Conservation (phyloP, 176 grass and related monocot genomes). For the Bromus sterilis region DNA sequence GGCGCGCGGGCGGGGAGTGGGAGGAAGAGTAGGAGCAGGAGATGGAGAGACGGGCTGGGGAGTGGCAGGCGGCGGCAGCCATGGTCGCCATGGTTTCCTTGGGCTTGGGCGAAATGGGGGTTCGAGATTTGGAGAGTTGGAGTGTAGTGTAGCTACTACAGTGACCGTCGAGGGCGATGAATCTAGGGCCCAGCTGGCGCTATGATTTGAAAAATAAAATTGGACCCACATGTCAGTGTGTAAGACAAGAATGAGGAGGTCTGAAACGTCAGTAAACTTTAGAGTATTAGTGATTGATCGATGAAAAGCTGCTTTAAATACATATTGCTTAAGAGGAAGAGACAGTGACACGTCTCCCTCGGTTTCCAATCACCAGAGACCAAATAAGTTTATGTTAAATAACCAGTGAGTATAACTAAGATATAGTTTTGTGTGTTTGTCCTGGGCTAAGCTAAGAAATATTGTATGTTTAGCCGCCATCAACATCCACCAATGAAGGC, state of each 20-base stretch:
- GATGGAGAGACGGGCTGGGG: slow-evolving; percentile 9
- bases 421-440: too few species aligned
- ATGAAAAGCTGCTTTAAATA: not conserved
- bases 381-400: not conserved
- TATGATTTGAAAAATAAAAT: not conserved
- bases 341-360: not conserved
- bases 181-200: not conserved
- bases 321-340: not conserved
- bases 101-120: not conserved
- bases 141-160: not conserved
- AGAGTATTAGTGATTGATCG: not conserved
- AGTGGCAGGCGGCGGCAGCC: slow-evolving; percentile 18
- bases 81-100: not conserved
- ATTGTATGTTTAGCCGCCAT: too few species aligned
- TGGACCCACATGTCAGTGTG: not conserved
- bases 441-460: too few species aligned
- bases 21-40: not conserved
- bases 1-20: not conserved
- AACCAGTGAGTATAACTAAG: too few species aligned
- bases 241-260: not conserved
- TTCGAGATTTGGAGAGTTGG: not conserved
- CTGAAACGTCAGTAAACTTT: not conserved
- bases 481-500: too few species aligned
- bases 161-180: not conserved
- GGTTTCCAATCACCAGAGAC: not conserved